Conservation (phyloP, 352 stramenopile genomes). For the Pythium brachiatum region DNA sequence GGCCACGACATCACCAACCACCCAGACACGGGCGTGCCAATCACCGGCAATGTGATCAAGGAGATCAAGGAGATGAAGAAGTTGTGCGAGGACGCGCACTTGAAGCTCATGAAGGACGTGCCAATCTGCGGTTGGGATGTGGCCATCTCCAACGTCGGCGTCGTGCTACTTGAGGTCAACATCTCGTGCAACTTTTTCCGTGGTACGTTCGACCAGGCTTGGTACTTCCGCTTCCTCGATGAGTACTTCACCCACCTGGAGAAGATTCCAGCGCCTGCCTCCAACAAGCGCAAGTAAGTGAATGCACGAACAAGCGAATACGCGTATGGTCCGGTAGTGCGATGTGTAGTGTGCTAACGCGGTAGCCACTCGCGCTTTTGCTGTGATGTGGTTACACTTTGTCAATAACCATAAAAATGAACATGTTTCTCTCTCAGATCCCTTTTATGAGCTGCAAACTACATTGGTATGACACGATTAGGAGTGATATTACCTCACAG, state of each 20-base stretch:
- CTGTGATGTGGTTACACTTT: too few relatives aligned
- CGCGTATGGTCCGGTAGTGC: too few relatives aligned
- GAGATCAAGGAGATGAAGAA: conserved; percentile 86
- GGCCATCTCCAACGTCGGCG: conserved; percentile 88
- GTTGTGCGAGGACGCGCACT: conserved; percentile 84
- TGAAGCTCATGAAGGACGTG: conserved; percentile 91
- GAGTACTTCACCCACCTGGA: conserved; percentile 82
- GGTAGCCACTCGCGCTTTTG: too few relatives aligned
- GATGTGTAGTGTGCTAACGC: too few relatives aligned
- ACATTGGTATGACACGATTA: too few relatives aligned
- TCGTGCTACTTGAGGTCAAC: conserved; percentile 90
- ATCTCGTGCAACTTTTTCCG: conserved; percentile 96
- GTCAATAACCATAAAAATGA: too few relatives aligned
- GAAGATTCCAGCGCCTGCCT: conserved; percentile 40
- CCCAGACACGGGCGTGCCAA: conserved; percentile 84
- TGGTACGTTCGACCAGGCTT: conserved; percentile 85
- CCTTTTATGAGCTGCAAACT: too few relatives aligned
- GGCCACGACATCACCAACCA: conserved; percentile 88
- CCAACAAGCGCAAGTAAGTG: conserved; percentile 41
- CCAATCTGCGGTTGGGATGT: conserved; percentile 93
- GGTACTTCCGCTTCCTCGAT: conserved; percentile 87
- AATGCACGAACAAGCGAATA: neutral
- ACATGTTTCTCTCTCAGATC: too few relatives aligned
- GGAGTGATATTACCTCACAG: too few relatives aligned
- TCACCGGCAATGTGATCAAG: conserved; percentile 87